Base-by-base conservation (phyloP, 768 basidiomycete species). In the Lactifluus echinatus region DNA sequence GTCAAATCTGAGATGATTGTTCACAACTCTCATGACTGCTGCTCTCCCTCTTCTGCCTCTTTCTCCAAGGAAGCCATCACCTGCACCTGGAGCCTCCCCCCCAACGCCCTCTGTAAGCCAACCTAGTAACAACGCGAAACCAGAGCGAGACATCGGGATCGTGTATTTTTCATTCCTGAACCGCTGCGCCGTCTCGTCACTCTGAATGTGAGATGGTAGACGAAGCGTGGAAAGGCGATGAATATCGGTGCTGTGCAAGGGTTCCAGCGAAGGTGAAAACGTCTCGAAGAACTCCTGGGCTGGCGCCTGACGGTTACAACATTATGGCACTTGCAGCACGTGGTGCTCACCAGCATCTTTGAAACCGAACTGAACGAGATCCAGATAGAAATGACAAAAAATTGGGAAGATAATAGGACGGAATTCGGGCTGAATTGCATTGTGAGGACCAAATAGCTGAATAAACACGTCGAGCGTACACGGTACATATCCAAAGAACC, bases 301-400 rank as follows among this genome's bases (percentile, higher is more conserved):
- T 93, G 61, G 34, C 56, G 6, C 49, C 28, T 31, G 50, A 43
- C 26, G 36, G 61, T 62, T 61, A 59, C 55, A 57, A 63, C 56
- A 48, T 51, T 52, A 24, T 50, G 55, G 59, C 19, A 42, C 26
- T n/a, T 24, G 36, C 10, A 53, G 26, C n/a, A 11, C 23, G 6
- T 8, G 24, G 48, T 48, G 72, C 84, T 61, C 67, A 87, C 94
- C 94, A 62, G 93, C 88, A 67, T 91, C 88, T 67, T 88, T 85
- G 70, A 89, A 92, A 10, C 91, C 93, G 50, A 85, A 83, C 64
- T 93, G 86, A 46, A 98, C 84, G 48, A 99, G 79, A 69, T 97
- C 95, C 29, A 99, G 77, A 70, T 95, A 97, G 68, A 97, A 97
- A 71, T 99, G 93, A 49, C 89, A 92, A 68, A 97, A 98, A 60